phyloP scores from a whole-genome alignment of 1,139 yeast genomes.

The Blastobotrys capitulatus region DNA sequence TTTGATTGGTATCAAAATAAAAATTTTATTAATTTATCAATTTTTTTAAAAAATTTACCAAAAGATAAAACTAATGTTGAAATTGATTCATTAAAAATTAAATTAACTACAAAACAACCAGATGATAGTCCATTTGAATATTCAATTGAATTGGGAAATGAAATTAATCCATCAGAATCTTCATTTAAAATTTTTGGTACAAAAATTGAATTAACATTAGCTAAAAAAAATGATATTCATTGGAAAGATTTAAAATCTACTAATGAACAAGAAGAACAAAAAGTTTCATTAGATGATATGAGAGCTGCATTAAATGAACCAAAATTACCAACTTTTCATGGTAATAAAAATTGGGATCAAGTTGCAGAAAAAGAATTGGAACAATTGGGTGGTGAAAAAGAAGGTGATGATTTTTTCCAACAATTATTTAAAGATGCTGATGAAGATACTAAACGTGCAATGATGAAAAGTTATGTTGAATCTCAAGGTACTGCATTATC shows the following conservation, averaged over 20 bases:
- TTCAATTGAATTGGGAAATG: conserved; percentile 45
- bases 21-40: conserved; percentile 54
- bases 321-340: conserved; percentile 8
- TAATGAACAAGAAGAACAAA: too few species aligned
- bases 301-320: conserved; percentile 21
- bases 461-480: conserved; percentile 95
- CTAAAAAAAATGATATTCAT: conserved; percentile 24
- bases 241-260: conserved; percentile 9
- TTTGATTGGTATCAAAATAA: conserved; percentile 78
- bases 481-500: conserved; percentile 91
- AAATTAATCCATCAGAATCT: conserved; percentile 45
- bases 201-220: conserved; percentile 62
- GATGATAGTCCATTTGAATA: conserved; percentile 34
- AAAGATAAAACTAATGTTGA: conserved; percentile 39
- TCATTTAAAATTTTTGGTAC: conserved; percentile 56
- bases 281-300: conserved; percentile 12
- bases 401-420: conserved; percentile 69
- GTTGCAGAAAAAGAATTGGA: conserved; percentile 48
- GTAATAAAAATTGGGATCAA: conserved; percentile 63
- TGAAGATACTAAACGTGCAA: conserved; percentile 84
- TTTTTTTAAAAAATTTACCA: conserved; percentile 66
- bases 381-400: conserved; percentile 39
- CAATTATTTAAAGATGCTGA: conserved; percentile 73
- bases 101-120: conserved; percentile 17
- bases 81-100: conserved; percentile 35